Conservation (phyloP, 2,329 filamentous ascomycete species). For the Juglanconis juglandina region DNA sequence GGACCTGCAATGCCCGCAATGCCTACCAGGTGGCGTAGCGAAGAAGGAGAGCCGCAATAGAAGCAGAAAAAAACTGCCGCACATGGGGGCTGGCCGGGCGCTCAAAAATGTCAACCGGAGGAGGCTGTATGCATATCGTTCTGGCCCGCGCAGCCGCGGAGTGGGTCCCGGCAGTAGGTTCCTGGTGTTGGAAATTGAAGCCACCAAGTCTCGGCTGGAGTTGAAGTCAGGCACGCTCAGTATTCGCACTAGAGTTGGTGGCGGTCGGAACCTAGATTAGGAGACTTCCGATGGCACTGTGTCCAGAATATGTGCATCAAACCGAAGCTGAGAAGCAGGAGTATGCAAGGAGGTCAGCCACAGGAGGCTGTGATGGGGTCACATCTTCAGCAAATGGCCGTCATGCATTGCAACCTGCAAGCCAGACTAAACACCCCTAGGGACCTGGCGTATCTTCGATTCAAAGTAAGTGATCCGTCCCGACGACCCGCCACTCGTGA, state of each 20-base stretch:
- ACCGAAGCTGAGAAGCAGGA: neutral
- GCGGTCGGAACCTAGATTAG: no score
- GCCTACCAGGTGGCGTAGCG: neutral
- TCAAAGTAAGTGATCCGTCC: conserved; percentile 16
- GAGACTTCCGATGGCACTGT: neutral
- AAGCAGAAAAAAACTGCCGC: no score
- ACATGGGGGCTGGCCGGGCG: no score
- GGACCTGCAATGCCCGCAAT: neutral
- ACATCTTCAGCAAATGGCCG: conserved; percentile 6
- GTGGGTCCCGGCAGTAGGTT: neutral
- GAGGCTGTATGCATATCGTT: neutral
- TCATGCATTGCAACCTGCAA: conserved; percentile 6
- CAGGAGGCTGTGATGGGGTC: conserved; percentile 7
- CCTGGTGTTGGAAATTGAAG: neutral
- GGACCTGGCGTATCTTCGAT: conserved; percentile 9
- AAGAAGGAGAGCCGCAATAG: neutral
- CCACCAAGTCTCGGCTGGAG: neutral
- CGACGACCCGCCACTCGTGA: conserved; percentile 8
- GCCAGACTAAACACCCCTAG: conserved; percentile 1
- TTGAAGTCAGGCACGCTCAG: neutral
- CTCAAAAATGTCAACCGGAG: neutral
- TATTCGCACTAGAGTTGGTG: neutral
- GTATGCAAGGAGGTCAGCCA: conserved; percentile 1
- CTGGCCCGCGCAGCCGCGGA: neutral
- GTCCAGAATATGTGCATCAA: neutral